Percentiles rank a stretch among this genome's conserved stretches.
Evolutionary conservation across 257 asterid genomes (phyloP).

Genomic region (Fraxinus cuspidata): DNA sequence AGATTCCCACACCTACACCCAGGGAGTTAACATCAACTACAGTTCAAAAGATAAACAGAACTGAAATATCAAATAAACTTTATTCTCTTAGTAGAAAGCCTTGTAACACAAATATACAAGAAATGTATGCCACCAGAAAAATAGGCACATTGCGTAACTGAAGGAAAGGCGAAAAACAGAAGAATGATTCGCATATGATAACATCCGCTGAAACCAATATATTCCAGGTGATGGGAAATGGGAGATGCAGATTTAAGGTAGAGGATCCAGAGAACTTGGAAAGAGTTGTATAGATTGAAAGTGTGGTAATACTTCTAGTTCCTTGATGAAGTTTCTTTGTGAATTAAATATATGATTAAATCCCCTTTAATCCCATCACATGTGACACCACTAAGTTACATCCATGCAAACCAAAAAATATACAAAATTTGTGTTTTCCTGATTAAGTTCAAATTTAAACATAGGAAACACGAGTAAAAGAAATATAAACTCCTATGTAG

Average conservation of each 20-base stretch:
- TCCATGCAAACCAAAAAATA: background rate
- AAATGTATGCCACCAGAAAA: background rate
- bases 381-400: background rate
- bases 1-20: constrained; percentile 94
- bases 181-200: too few species aligned
- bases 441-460: background rate
- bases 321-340: background rate
- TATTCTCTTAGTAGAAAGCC: background rate
- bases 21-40: constrained; percentile 48
- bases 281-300: background rate
- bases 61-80: constrained; percentile 21
- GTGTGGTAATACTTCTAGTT: background rate
- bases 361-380: background rate
- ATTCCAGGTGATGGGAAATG: background rate
- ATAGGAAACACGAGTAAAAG: background rate
- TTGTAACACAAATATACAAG: constrained; percentile 4
- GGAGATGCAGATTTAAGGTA: background rate
- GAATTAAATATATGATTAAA: background rate
- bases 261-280: background rate
- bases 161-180: too few species aligned
- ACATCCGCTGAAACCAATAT: too few species aligned
- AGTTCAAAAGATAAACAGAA: constrained; percentile 24
- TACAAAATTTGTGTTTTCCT: background rate
- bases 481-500: background rate
- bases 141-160: background rate